These are phyloP conservation scores for Chimonanthus salicifolius DNA, from an alignment of 164 flowering plant species.

Conservation along the genomic window DNA sequence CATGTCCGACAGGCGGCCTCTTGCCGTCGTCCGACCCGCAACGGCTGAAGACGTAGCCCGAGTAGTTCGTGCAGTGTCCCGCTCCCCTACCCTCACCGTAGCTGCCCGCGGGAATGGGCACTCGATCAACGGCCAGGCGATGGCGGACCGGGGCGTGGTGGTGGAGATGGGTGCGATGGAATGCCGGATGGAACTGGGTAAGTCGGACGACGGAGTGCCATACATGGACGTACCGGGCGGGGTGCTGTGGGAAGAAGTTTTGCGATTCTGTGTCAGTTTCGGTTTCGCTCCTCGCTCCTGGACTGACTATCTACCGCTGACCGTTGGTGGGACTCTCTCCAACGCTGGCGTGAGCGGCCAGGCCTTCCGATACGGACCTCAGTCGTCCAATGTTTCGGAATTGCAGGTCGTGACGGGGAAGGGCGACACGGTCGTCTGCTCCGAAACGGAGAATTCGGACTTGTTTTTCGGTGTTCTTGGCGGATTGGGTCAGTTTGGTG, in stretches of 20 bases:
- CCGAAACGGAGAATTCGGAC: slow-evolving; percentile 41
- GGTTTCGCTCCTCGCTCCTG: slow-evolving; percentile 81
- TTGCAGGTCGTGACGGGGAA: slow-evolving; percentile 82
- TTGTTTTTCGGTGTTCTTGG: slow-evolving; percentile 66
- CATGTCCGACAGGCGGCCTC: slow-evolving; percentile 27
- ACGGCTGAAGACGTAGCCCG: slow-evolving; percentile 42
- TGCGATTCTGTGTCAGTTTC: slow-evolving; percentile 32
- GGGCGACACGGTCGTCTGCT: slow-evolving; percentile 54
- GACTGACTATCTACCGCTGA: slow-evolving; percentile 81
- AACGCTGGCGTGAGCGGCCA: slow-evolving; percentile 95
- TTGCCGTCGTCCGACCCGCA: slow-evolving; percentile 52
- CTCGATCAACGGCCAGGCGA: slow-evolving; percentile 90
- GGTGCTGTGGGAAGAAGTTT: slow-evolving; percentile 77
- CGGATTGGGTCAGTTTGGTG: slow-evolving; percentile 90
- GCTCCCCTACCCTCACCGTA: slow-evolving; percentile 49
- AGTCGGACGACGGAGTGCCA: background rate
- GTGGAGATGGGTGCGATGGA: slow-evolving; percentile 59
- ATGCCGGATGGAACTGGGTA: background rate
- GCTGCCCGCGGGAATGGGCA: slow-evolving; percentile 93
- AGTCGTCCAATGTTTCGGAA: slow-evolving; percentile 67
- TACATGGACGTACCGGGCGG: slow-evolving; percentile 74
- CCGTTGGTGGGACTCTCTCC: slow-evolving; percentile 88
- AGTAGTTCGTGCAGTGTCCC: slow-evolving; percentile 33
- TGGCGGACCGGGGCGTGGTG: slow-evolving; percentile 70
- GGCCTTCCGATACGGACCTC: slow-evolving; percentile 79